A percentile compares a stretch with the other conserved stretches of the same genome.
Evolutionary conservation across 352 stramenopile species (phyloP).

Genomic region (Peronosclerospora sorghi): DNA sequence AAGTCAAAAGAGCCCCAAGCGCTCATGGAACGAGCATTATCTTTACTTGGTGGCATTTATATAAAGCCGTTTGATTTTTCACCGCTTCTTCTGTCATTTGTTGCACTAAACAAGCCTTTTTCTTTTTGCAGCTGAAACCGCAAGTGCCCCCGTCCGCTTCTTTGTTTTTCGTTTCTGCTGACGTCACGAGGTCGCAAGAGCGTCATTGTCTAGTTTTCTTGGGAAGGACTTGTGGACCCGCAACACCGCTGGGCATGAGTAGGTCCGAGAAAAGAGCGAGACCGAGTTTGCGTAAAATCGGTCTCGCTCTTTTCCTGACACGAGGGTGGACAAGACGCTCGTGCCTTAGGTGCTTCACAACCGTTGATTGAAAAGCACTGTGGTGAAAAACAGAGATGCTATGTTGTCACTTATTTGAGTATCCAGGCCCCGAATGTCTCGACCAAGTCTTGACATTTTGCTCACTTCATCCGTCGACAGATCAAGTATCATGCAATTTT

Average conservation of each 20-base stretch:
- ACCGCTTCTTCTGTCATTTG: no score
- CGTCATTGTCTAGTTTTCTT: not conserved
- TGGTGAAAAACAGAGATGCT: conserved; percentile 25
- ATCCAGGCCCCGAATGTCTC: conserved; percentile 15
- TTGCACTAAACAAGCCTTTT: no score
- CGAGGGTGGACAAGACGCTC: conserved; percentile 11
- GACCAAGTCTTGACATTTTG: conserved; percentile 20
- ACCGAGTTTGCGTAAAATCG: conserved; percentile 32
- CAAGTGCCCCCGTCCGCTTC: no score
- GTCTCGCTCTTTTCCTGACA: conserved; percentile 42
- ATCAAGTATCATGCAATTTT: conserved; percentile 25
- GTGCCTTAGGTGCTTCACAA: not conserved
- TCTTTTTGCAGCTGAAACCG: no score
- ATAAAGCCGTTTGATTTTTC: no score
- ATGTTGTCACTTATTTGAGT: conserved; percentile 23
- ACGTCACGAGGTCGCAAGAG: no score
- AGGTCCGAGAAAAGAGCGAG: conserved; percentile 29
- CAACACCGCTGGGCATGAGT: conserved; percentile 12
- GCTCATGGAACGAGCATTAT: no score
- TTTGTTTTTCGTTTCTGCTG: no score
- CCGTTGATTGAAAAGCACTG: conserved; percentile 19
- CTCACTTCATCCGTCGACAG: conserved; percentile 1
- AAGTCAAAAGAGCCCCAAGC: no score
- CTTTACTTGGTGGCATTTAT: no score
- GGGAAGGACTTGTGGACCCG: not conserved